A percentile compares a stretch with the other conserved stretches of the same genome.
phyloP scores from a whole-genome alignment of 2,329 filamentous ascomycete species.

The Knufia petricola region DNA sequence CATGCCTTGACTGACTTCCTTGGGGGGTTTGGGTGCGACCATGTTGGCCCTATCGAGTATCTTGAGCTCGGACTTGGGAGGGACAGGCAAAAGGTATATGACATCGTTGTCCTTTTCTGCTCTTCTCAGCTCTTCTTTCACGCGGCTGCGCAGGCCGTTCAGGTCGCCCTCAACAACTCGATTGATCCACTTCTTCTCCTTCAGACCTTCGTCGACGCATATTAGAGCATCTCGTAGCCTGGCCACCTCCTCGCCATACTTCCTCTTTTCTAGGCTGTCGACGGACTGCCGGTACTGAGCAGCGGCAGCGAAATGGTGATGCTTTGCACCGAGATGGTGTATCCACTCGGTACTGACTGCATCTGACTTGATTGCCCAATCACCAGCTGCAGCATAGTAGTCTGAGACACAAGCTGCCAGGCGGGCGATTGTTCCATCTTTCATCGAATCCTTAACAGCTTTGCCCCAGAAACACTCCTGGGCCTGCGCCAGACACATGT shows the following conservation, averaged over 20 bases:
- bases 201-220: conserved; percentile 78
- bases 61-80: conserved; percentile 78
- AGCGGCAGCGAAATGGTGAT: conserved; percentile 92
- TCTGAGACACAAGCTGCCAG: conserved; percentile 86
- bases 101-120: conserved; percentile 91
- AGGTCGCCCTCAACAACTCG: conserved; percentile 74
- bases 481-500: conserved; percentile 80
- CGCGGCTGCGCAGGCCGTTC: conserved; percentile 68
- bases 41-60: conserved; percentile 79
- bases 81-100: conserved; percentile 79
- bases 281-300: conserved; percentile 87
- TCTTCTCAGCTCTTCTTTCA: conserved; percentile 78
- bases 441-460: conserved; percentile 85
- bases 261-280: conserved; percentile 85
- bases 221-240: conserved; percentile 69
- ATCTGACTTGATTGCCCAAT: conserved; percentile 79
- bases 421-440: conserved; percentile 85
- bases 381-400: conserved; percentile 73
- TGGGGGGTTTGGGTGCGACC: conserved; percentile 69
- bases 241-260: conserved; percentile 91
- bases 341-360: conserved; percentile 92
- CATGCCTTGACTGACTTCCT: conserved; percentile 70
- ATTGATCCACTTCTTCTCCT: conserved; percentile 72
- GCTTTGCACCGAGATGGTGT: conserved; percentile 92
- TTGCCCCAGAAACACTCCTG: conserved; percentile 99